Conservation (phyloP, 2,329 filamentous ascomycete species). For the Colletotrichum echinochloae region DNA sequence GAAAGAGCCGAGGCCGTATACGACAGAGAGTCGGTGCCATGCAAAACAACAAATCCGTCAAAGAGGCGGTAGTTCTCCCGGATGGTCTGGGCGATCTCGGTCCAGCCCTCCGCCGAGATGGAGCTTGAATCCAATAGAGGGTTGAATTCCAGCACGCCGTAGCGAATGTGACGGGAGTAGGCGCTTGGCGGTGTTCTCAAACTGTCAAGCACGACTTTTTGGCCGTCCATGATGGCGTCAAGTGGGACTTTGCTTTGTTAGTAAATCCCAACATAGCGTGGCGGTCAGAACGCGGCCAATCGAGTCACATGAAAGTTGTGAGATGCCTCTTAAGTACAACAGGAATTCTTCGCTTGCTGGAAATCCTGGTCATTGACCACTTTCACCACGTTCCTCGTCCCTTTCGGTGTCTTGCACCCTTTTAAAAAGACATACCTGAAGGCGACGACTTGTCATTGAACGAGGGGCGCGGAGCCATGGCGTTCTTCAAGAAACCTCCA, state of each 20-base stretch:
- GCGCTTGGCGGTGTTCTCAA: slow-evolving; percentile 84
- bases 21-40: slow-evolving; percentile 89
- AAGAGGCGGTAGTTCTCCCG: slow-evolving; percentile 88
- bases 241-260: slow-evolving; percentile 57
- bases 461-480: slow-evolving; percentile 83
- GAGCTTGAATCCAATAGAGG: slow-evolving; percentile 90
- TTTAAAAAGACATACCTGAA: slow-evolving; percentile 48
- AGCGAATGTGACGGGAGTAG: slow-evolving; percentile 85
- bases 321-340: not conserved
- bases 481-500: slow-evolving; percentile 82
- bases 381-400: not conserved
- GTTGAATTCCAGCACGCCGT: slow-evolving; percentile 85
- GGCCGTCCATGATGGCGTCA: slow-evolving; percentile 63
- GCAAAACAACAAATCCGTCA: slow-evolving; percentile 90
- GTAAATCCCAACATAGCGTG: not conserved
- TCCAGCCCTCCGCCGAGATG: slow-evolving; percentile 88
- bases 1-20: slow-evolving; percentile 92
- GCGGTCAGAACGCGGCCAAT: not conserved
- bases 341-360: not conserved
- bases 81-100: slow-evolving; percentile 83
- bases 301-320: not conserved
- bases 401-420: not conserved
- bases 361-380: not conserved
- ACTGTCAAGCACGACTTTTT: slow-evolving; percentile 68
- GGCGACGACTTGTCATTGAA: slow-evolving; percentile 83